Base-by-base conservation (phyloP, 768 basidiomycete species). In the Psilocybe cyanescens region DNA sequence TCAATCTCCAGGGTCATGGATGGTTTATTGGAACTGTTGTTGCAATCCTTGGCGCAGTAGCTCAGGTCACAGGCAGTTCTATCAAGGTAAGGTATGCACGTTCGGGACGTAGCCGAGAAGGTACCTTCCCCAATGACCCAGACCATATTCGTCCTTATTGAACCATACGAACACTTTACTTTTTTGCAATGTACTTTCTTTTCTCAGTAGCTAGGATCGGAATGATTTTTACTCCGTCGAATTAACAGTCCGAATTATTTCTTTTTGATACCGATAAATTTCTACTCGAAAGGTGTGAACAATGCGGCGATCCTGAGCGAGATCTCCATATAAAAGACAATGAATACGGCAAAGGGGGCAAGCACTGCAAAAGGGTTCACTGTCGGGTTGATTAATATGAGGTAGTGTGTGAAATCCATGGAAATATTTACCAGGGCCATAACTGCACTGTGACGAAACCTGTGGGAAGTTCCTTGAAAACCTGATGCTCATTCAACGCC, bases 11-110 rank as follows among this genome's bases (percentile, higher is more conserved):
- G n/a, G 65, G 65, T n/a, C 49, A 59, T n/a, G 65, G 65, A 7
- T 66, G 65, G 65, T 58, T 66, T n/a, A 53, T 66, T 12, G 65
- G 65, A 8, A 56, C 57, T 37, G 65, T 66, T n/a, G 50, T 66
- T 16, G 54, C 57, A 0, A 30, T 61, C 11, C 28, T 63, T 2
- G 19, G 55, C 16, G 47, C 41, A 30, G 37, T 59, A 5, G n/a
- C 16, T 17, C 33, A 53, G 51, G 17, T 53, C 12, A 31, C 51
- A n/a, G 51, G 51, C 51, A 17, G 5, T 19, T 16, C n/a, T 17
- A 9, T 53, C 17, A 53, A 28, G 33, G 51, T 53, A 8, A 53
- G 33, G 19, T 53, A 53, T 33, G 31, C 0, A 7, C n/a, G 1
- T 12, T n/a, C 31, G 31, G 33, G 3, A 5, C 3, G 30, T 9